Base-by-base conservation (phyloP, 177 flowering plant species). In the Vitis hybrid region DNA sequence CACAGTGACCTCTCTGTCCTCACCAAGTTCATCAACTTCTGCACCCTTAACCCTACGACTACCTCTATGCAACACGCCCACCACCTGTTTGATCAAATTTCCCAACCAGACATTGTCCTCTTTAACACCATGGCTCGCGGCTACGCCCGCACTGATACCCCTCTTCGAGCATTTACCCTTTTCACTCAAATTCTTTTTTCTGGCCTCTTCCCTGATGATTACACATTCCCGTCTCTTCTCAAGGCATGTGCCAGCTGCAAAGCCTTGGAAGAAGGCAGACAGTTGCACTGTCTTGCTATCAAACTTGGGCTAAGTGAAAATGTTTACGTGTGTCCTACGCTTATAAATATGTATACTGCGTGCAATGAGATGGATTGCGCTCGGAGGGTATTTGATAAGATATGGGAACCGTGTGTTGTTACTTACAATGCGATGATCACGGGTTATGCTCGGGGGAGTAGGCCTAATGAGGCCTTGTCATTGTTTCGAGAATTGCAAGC, bases 111-210 rank as follows among this genome's bases (percentile, higher is more conserved):
- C 69, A 79, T 82, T 15, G 73, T 79, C 65, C 66, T 84, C 56
- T 88, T 84, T 66, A 88, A 90, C 77, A 67, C 84, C 68, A 78
- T 88, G 86, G 78, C 84, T 71, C 84, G 86, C 24, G 92, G 95
- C 41, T 88, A 87, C 68, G 76, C 92, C 17, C 84, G 87, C 58
- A 74, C 83, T 49, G 64, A 76, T 24, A 58, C 63, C 67, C 88
- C 90, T 0, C 51, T 77, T 67, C 72, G 52, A 53, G 87, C 86
- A 14, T 5, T 89, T n/a, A 1, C 11, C 0, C 79, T 91, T 65
- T 82, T 85, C 59, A 58, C 58, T 63, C 65, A 57, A 2, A 69
- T 84, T 56, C 71, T 87, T 27, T 11, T 46, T 35, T 64, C 64
- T 24, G 84, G 82, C 14, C 66, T 85, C 58, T 54, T 50, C 7